phyloP scores from a whole-genome alignment of 2,329 filamentous ascomycete species.

The Colletotrichum eremochloae region DNA sequence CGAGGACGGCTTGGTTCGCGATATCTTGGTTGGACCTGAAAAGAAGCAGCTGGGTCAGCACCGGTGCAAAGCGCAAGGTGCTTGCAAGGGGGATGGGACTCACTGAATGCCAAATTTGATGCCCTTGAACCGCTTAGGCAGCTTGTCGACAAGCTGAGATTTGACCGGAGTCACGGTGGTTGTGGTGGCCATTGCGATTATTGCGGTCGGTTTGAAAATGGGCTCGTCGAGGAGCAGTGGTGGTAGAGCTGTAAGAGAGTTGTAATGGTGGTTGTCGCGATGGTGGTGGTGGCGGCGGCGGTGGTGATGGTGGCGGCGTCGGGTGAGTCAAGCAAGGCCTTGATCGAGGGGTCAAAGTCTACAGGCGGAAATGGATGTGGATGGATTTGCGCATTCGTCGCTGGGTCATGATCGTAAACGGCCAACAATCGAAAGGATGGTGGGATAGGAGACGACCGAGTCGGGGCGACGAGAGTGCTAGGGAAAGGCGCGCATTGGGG shows the following conservation, averaged over 20 bases:
- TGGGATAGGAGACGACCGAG: not conserved
- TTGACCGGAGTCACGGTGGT: slow-evolving; percentile 67
- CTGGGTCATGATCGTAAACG: slow-evolving; percentile 37
- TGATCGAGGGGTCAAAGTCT: slow-evolving; percentile 27
- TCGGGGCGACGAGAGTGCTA: slow-evolving; percentile 12
- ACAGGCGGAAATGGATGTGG: slow-evolving; percentile 28
- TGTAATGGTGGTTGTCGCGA: not conserved
- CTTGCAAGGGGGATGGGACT: slow-evolving; percentile 25
- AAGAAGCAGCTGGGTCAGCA: slow-evolving; percentile 9
- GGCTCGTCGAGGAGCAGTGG: not conserved
- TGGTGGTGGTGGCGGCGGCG: not conserved
- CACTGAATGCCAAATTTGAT: slow-evolving; percentile 95
- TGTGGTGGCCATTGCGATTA: slow-evolving; percentile 42
- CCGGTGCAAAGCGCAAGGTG: not conserved
- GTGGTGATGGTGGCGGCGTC: not conserved
- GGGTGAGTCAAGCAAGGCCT: slow-evolving; percentile 31
- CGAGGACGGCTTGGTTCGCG: slow-evolving; percentile 92
- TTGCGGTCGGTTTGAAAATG: not conserved
- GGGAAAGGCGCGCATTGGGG: slow-evolving; percentile 9
- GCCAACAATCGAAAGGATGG: not conserved
- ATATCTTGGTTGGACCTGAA: slow-evolving; percentile 90
- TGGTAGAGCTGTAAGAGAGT: not conserved
- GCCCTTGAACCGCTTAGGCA: slow-evolving; percentile 92
- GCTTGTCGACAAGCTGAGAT: slow-evolving; percentile 89
- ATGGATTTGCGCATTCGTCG: slow-evolving; percentile 37